Conservation (phyloP, 2,329 filamentous ascomycete species). For the Neofusicoccum laricinum region DNA sequence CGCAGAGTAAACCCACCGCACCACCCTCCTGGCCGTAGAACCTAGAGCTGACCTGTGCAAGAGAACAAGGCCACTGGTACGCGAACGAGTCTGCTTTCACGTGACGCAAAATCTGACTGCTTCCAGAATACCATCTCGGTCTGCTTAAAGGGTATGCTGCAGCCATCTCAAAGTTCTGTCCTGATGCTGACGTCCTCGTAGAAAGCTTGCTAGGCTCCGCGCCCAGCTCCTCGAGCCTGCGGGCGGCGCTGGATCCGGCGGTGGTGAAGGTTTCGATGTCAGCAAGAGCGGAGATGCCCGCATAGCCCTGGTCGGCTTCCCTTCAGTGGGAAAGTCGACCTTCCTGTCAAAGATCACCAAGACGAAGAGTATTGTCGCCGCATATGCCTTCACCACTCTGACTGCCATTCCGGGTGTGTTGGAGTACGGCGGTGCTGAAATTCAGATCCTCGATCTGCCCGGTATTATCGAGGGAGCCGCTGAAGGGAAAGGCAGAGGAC, state of each 20-base stretch:
- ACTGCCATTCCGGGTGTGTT: slow-evolving; percentile 96
- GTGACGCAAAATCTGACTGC: slow-evolving; percentile 36
- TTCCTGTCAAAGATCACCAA: slow-evolving; percentile 99
- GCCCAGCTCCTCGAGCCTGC: slow-evolving; percentile 91
- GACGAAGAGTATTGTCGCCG: slow-evolving; percentile 91
- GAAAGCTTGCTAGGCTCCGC: slow-evolving; percentile 91
- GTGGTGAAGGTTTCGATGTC: slow-evolving; percentile 80
- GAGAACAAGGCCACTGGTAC: slow-evolving; percentile 99
- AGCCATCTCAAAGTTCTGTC: neutral
- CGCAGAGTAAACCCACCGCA: slow-evolving; percentile 71
- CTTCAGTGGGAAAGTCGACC: slow-evolving; percentile 97
- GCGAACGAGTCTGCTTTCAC: slow-evolving; percentile 27
- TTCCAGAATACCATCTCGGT: slow-evolving; percentile 91
- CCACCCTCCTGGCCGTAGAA: neutral
- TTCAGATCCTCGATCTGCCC: slow-evolving; percentile 94
- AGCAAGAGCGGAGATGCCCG: slow-evolving; percentile 95
- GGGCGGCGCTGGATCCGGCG: slow-evolving; percentile 72
- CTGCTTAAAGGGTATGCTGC: slow-evolving; percentile 82
- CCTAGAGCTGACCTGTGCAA: slow-evolving; percentile 45
- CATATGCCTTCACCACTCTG: slow-evolving; percentile 95
- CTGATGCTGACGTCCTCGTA: slow-evolving; percentile 36
- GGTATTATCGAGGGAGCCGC: slow-evolving; percentile 97
- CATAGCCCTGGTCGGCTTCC: slow-evolving; percentile 97
- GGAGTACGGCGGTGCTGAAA: slow-evolving; percentile 96
- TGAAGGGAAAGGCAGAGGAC: slow-evolving; percentile 91